A percentile compares a stretch with the other conserved stretches of the same genome.
Conservation (phyloP, 306 rosid species). For the Vigna reflexopilosa region DNA sequence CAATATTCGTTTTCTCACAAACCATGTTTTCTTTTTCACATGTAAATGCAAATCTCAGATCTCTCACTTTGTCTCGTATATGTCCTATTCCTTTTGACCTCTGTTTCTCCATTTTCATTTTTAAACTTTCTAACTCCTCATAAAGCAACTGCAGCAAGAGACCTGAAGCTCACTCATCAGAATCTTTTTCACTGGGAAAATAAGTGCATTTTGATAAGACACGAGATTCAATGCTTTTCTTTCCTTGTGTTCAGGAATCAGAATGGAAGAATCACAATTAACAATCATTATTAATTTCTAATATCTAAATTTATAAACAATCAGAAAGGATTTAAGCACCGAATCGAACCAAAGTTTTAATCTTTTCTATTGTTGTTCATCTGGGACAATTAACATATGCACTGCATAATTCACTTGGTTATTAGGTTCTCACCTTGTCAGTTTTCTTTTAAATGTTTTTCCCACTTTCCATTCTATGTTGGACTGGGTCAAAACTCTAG, state of each 20-base stretch:
- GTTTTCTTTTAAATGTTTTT: background rate
- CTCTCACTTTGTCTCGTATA: conserved; percentile 47
- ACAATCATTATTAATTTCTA: no score
- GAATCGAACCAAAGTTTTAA: no score
- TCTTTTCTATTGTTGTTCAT: background rate
- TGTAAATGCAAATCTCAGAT: conserved; percentile 30
- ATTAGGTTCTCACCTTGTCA: background rate
- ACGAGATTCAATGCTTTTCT: conserved; percentile 42
- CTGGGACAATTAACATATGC: background rate
- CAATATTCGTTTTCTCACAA: conserved; percentile 12
- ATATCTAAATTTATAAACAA: no score
- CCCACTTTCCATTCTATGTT: background rate
- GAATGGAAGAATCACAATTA: no score
- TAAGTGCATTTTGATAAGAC: conserved; percentile 36
- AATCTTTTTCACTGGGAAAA: conserved; percentile 6
- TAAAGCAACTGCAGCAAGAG: conserved; percentile 46
- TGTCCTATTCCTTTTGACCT: conserved; percentile 47
- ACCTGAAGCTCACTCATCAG: conserved; percentile 54
- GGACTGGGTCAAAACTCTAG: background rate
- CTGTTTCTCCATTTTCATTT: conserved; percentile 28
- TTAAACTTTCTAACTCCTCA: conserved; percentile 19
- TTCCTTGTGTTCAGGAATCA: no score
- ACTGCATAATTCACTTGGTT: background rate
- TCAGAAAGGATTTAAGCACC: no score
- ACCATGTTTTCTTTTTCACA: conserved; percentile 11